A percentile compares a stretch with the other conserved stretches of the same genome.
phyloP scores from a whole-genome alignment of 495 filamentous ascomycete genomes.

The Alectoria sarmentosa region DNA sequence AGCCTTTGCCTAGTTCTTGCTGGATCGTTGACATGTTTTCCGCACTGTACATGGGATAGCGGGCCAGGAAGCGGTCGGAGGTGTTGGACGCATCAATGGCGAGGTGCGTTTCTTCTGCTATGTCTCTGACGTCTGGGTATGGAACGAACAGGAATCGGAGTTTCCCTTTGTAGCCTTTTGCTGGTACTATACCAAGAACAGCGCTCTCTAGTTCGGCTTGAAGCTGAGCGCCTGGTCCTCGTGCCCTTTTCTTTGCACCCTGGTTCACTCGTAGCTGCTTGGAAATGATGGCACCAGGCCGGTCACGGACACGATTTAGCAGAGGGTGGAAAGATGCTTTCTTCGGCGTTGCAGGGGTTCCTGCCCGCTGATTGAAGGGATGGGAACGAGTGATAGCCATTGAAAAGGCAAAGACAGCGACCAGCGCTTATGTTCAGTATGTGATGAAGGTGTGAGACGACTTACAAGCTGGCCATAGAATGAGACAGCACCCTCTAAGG shows the following conservation, averaged over 20 bases:
- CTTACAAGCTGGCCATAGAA: neutral
- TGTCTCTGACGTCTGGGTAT: neutral
- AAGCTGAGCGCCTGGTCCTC: neutral
- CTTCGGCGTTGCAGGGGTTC: neutral
- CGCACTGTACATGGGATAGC: neutral
- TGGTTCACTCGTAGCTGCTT: neutral
- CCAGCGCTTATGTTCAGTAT: neutral
- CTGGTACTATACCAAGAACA: neutral
- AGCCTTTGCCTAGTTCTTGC: neutral
- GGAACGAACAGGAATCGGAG: neutral
- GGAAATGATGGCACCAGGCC: neutral
- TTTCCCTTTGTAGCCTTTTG: neutral
- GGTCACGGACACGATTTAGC: neutral
- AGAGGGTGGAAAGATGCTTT: neutral
- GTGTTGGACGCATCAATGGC: slow-evolving; percentile 1
- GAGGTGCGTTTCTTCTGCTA: neutral
- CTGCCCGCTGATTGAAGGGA: neutral
- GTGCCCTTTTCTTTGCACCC: neutral
- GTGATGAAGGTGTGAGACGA: neutral
- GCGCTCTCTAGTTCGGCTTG: neutral
- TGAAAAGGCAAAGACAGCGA: neutral
- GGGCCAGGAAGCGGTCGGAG: neutral
- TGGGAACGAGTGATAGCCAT: neutral
- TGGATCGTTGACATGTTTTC: neutral
- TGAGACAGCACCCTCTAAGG: neutral